Conservation (phyloP, 2,329 filamentous ascomycete genomes). For the Sarocladium kiliense region DNA sequence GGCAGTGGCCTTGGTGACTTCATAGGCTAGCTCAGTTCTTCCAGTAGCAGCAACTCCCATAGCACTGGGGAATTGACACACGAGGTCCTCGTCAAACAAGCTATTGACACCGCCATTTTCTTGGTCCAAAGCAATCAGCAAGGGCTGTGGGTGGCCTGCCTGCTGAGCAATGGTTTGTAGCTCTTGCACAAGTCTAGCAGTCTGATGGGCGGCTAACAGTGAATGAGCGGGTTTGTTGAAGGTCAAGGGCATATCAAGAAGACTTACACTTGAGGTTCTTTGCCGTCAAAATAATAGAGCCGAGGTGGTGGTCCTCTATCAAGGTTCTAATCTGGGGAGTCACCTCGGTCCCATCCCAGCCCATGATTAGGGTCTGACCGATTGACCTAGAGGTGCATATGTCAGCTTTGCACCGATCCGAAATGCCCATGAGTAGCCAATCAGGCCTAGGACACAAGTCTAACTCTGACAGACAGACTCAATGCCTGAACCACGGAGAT, state of each 20-base stretch:
- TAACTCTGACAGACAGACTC: no score
- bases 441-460: neutral
- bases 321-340: conserved; percentile 77
- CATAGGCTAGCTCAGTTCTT: conserved; percentile 77
- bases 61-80: conserved; percentile 92
- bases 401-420: conserved; percentile 19
- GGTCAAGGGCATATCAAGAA: neutral
- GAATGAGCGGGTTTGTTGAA: neutral
- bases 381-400: conserved; percentile 48
- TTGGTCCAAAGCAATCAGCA: conserved; percentile 89
- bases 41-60: conserved; percentile 96
- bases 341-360: conserved; percentile 79
- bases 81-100: conserved; percentile 90
- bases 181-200: conserved; percentile 81
- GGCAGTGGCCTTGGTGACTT: conserved; percentile 87
- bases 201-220: conserved; percentile 76
- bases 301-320: conserved; percentile 81
- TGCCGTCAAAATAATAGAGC: conserved; percentile 77
- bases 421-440: no score
- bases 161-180: conserved; percentile 88
- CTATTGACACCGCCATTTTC: conserved; percentile 98
- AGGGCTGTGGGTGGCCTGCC: conserved; percentile 81
- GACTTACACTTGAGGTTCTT: conserved; percentile 75
- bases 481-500: no score
- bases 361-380: conserved; percentile 76